Evolutionary conservation across 2,329 filamentous ascomycete species (phyloP).

Genomic region (Colletotrichum spaethianum): DNA sequence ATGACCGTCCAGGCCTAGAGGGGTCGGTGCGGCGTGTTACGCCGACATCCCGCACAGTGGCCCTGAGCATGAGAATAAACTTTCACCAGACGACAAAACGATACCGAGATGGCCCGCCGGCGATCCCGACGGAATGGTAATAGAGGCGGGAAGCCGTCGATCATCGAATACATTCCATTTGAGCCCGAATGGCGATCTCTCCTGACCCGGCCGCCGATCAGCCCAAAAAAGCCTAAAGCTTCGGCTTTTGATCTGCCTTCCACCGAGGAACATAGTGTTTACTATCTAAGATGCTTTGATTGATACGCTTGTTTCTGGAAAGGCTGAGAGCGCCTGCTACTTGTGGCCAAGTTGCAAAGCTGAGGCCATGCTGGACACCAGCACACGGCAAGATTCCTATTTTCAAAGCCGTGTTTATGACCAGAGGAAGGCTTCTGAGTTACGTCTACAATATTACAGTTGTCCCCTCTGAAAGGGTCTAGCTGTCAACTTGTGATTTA

Average conservation of each 20-base stretch:
- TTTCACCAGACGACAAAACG: neutral
- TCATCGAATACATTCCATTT: conserved; percentile 23
- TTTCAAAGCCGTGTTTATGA: too few species aligned
- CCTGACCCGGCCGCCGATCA: neutral
- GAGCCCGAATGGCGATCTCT: neutral
- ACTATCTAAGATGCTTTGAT: neutral
- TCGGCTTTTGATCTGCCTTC: neutral
- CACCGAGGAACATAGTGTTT: neutral
- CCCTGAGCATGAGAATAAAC: neutral
- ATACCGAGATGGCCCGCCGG: neutral
- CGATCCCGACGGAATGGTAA: conserved; percentile 16
- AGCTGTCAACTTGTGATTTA: neutral
- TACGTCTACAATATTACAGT: neutral
- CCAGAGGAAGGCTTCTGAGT: neutral
- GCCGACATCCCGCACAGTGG: neutral
- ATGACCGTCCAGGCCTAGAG: neutral
- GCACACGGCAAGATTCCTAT: too few species aligned
- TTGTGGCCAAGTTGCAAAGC: neutral
- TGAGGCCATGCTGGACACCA: too few species aligned
- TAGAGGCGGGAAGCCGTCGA: conserved; percentile 22
- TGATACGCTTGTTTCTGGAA: neutral
- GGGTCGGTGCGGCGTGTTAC: neutral
- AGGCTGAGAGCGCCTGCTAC: neutral
- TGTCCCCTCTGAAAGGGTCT: neutral
- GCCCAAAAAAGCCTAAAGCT: neutral